Conservation (phyloP, 345 rosid species). For the Kernera saxatilis region DNA sequence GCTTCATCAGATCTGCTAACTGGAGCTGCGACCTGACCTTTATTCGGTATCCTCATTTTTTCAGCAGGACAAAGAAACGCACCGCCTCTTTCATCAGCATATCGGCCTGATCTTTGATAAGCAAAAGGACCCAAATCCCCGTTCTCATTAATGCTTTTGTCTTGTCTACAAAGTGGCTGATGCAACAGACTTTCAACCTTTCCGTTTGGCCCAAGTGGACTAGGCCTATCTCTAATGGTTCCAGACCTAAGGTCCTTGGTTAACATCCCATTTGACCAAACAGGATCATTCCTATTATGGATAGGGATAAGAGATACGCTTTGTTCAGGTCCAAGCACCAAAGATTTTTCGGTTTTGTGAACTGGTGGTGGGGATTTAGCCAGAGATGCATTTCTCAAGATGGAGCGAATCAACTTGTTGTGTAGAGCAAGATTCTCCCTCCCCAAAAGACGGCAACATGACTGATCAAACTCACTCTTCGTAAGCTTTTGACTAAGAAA, state of each 20-base stretch:
- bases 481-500: conserved; percentile 78
- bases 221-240: conserved; percentile 62
- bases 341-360: conserved; percentile 51
- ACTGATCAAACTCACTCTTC: conserved; percentile 82
- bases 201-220: conserved; percentile 81
- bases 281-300: conserved; percentile 53
- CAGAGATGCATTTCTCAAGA: conserved; percentile 76
- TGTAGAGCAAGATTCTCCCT: conserved; percentile 87
- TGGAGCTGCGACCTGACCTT: conserved; percentile 37
- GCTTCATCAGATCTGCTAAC: conserved; percentile 44
- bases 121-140: conserved; percentile 60
- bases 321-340: conserved; percentile 36
- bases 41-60: conserved; percentile 30
- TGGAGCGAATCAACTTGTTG: conserved; percentile 72
- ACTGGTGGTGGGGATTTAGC: conserved; percentile 67
- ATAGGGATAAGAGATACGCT: conserved; percentile 41
- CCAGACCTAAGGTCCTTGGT: conserved; percentile 68
- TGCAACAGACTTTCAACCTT: conserved; percentile 56
- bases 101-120: conserved; percentile 61
- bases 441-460: conserved; percentile 68
- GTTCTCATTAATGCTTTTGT: conserved; percentile 51
- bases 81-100: conserved; percentile 47
- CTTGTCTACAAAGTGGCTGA: conserved; percentile 50
- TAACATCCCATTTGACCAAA: conserved; percentile 79
- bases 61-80: conserved; percentile 32